These are phyloP conservation scores for Trichoderma koningii DNA, from an alignment of 2,329 filamentous ascomycete species.

Conservation along the genomic window DNA sequence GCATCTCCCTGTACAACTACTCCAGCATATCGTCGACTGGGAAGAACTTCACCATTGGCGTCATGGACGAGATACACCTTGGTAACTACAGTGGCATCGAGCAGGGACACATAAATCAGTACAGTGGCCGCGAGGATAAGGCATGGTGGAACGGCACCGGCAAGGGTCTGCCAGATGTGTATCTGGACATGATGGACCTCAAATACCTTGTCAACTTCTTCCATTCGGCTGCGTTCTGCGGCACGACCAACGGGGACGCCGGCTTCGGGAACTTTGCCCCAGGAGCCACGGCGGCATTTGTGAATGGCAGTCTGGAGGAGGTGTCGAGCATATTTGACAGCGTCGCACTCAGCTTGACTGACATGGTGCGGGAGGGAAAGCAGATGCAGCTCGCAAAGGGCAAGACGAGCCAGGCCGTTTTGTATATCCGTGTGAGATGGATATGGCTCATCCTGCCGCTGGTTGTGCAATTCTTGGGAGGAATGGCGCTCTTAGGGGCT, in stretches of 20 bases:
- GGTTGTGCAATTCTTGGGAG: neutral
- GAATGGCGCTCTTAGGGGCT: neutral
- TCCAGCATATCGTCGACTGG: neutral
- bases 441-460: conserved; percentile 8
- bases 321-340: neutral
- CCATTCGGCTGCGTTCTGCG: neutral
- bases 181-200: neutral
- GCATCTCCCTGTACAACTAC: neutral
- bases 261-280: no score
- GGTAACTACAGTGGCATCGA: neutral
- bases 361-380: neutral
- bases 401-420: neutral
- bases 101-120: fast-evolving
- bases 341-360: neutral
- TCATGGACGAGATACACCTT: neutral
- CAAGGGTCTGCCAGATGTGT: neutral
- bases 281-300: neutral
- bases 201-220: neutral
- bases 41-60: neutral
- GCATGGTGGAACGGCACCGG: neutral
- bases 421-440: conserved; percentile 9
- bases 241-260: neutral
- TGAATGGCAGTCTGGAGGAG: neutral
- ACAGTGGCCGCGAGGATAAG: no score
- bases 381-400: neutral